These are phyloP conservation scores for Pseudogymnoascus sp. DNA, from an alignment of 2,329 filamentous ascomycete genomes.

Conservation along the genomic window DNA sequence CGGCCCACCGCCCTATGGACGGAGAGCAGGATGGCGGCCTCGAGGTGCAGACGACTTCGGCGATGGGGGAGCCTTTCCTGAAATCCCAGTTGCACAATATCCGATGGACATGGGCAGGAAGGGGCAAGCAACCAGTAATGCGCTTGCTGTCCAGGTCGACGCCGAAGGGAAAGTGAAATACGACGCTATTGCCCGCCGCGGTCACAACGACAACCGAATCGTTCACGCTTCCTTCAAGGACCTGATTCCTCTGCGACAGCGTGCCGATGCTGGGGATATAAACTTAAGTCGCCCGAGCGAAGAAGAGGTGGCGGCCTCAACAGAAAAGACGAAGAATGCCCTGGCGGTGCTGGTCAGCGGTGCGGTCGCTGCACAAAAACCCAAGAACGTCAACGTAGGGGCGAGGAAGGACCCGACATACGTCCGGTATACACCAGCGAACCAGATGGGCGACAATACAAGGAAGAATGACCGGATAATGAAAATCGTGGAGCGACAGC, in stretches of 20 bases:
- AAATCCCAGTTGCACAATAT: slow-evolving; percentile 89
- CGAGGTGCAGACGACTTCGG: slow-evolving; percentile 85
- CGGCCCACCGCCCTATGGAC: slow-evolving; percentile 81
- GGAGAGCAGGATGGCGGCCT: slow-evolving; percentile 84
- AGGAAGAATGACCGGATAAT: slow-evolving; percentile 93
- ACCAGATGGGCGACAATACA: slow-evolving; percentile 85
- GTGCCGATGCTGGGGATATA: slow-evolving; percentile 86
- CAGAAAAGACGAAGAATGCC: slow-evolving; percentile 81
- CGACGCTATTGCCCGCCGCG: slow-evolving; percentile 85
- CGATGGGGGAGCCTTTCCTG: slow-evolving; percentile 92
- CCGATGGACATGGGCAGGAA: slow-evolving; percentile 92
- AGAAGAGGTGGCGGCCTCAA: slow-evolving; percentile 75
- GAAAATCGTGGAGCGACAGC: slow-evolving; percentile 93
- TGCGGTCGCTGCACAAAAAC: slow-evolving; percentile 85
- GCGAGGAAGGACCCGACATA: slow-evolving; percentile 79
- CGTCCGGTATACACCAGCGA: slow-evolving; percentile 89
- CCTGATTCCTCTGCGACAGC: slow-evolving; percentile 84
- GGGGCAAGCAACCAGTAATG: slow-evolving; percentile 63
- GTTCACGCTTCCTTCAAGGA: slow-evolving; percentile 97
- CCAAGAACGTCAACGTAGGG: slow-evolving; percentile 86
- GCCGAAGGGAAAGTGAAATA: slow-evolving; percentile 91
- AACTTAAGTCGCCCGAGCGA: slow-evolving; percentile 76
- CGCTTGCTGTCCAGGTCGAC: slow-evolving; percentile 87
- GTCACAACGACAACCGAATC: slow-evolving; percentile 74
- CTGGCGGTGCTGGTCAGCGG: slow-evolving; percentile 74